Percentiles rank a stretch among this genome's conserved stretches.
Conservation (phyloP, 176 grass and related monocot species). For the Olyra latifolia region DNA sequence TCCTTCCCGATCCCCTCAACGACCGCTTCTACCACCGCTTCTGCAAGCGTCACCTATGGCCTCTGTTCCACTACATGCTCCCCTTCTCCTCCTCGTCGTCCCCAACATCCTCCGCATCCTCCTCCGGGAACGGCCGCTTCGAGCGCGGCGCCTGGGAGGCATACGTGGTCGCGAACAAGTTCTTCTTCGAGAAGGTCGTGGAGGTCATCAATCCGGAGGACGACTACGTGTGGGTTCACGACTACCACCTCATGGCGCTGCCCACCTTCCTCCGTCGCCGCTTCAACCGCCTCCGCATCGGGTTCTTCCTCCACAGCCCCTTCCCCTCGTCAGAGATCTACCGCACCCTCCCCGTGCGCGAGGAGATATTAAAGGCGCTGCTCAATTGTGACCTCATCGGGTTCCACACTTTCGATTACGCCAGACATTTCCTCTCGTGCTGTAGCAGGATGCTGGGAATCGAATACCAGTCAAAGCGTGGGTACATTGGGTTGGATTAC, state of each 20-base stretch:
- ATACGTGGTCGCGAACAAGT: constrained; percentile 90
- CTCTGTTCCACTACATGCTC: constrained; percentile 99
- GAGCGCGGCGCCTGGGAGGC: constrained; percentile 86
- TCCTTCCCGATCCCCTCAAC: constrained; percentile 67
- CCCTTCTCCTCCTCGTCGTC: constrained; percentile 54
- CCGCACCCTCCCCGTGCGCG: constrained; percentile 85
- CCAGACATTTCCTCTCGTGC: constrained; percentile 96
- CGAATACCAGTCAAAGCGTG: constrained; percentile 93
- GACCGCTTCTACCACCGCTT: constrained; percentile 87
- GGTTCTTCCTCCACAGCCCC: constrained; percentile 98
- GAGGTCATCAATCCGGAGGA: constrained; percentile 98
- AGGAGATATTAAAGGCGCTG: constrained; percentile 91
- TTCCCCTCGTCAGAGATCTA: constrained; percentile 99
- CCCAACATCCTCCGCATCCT: constrained; percentile 7
- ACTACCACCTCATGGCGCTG: constrained; percentile 99
- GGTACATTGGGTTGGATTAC: constrained; percentile 97
- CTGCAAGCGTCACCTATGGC: constrained; percentile 92
- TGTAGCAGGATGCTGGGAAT: constrained; percentile 97
- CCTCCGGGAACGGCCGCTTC: constrained; percentile 51
- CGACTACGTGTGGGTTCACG: constrained; percentile 96
- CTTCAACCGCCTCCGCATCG: constrained; percentile 93
- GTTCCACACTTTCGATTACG: constrained; percentile 98
- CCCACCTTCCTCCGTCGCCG: constrained; percentile 90
- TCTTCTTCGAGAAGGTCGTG: constrained; percentile 85
- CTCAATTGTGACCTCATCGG: constrained; percentile 98